Conservation (phyloP, 257 asterid genomes). For the Przewalskia tangutica region DNA sequence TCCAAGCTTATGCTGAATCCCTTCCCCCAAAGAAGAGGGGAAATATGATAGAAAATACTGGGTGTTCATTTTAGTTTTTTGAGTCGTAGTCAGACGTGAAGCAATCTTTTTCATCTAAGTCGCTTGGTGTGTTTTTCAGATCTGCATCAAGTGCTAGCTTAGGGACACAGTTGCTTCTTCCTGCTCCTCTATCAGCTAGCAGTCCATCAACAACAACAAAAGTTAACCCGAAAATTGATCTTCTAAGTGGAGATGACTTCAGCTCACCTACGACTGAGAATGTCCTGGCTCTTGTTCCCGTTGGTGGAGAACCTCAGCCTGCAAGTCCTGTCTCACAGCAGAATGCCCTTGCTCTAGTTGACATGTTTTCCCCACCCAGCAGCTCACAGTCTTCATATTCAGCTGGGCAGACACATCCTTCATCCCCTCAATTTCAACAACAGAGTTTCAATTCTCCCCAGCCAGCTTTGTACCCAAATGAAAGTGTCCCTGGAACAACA, state of each 20-base stretch:
- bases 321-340: constrained; percentile 61
- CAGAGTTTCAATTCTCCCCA: constrained; percentile 35
- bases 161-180: constrained; percentile 48
- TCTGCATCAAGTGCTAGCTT: constrained; percentile 48
- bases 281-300: constrained; percentile 76
- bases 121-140: constrained; percentile 26
- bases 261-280: constrained; percentile 39
- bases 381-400: constrained; percentile 28
- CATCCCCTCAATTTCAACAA: constrained; percentile 56
- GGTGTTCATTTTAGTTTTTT: background rate
- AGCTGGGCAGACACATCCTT: constrained; percentile 45
- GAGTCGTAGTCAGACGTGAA: background rate
- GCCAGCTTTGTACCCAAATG: constrained; percentile 44
- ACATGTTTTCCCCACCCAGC: constrained; percentile 57
- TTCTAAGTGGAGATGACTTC: constrained; percentile 94
- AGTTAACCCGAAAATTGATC: constrained; percentile 62
- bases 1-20: too few species aligned
- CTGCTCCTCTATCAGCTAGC: constrained; percentile 51
- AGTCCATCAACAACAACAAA: constrained; percentile 37
- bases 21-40: too few species aligned
- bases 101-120: background rate
- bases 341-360: constrained; percentile 89
- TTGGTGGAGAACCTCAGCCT: constrained; percentile 67
- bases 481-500: constrained; percentile 36
- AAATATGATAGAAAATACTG: too few species aligned